These are phyloP conservation scores for Pyrenophora teres DNA, from an alignment of 2,329 filamentous ascomycete species.

Conservation along the genomic window DNA sequence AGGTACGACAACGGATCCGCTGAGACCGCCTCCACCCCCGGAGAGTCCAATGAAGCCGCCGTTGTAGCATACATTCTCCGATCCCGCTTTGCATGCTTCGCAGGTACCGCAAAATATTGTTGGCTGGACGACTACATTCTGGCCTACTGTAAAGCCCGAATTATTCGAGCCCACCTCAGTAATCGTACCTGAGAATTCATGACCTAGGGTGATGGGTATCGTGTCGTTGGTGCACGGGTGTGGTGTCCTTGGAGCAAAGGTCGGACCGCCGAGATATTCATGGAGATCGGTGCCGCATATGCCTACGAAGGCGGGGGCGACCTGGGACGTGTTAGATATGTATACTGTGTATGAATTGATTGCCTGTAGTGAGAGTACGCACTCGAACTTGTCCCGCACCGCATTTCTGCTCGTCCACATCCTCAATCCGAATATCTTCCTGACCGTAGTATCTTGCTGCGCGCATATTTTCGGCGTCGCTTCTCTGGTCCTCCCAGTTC, in stretches of 20 bases:
- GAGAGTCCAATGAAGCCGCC: constrained; percentile 59
- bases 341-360: background rate
- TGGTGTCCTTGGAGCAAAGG: constrained; percentile 56
- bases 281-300: constrained; percentile 61
- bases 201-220: constrained; percentile 65
- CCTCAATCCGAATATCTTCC: constrained; percentile 60
- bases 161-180: constrained; percentile 62
- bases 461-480: constrained; percentile 49
- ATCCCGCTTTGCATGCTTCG: constrained; percentile 57
- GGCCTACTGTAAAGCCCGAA: constrained; percentile 55
- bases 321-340: constrained; percentile 21
- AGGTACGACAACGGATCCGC: constrained; percentile 60
- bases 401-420: constrained; percentile 55
- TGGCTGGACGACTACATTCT: constrained; percentile 64
- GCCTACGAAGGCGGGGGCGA: constrained; percentile 56
- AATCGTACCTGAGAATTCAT: constrained; percentile 67
- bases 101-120: constrained; percentile 64
- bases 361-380: background rate
- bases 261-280: constrained; percentile 57
- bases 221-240: constrained; percentile 63
- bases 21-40: constrained; percentile 61
- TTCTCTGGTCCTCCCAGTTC: constrained; percentile 8
- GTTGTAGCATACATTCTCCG: constrained; percentile 63
- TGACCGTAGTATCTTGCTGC: constrained; percentile 61
- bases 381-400: constrained; percentile 57